Conservation (phyloP, 2,329 filamentous ascomycete genomes). For the Trichophyton verrucosum region DNA sequence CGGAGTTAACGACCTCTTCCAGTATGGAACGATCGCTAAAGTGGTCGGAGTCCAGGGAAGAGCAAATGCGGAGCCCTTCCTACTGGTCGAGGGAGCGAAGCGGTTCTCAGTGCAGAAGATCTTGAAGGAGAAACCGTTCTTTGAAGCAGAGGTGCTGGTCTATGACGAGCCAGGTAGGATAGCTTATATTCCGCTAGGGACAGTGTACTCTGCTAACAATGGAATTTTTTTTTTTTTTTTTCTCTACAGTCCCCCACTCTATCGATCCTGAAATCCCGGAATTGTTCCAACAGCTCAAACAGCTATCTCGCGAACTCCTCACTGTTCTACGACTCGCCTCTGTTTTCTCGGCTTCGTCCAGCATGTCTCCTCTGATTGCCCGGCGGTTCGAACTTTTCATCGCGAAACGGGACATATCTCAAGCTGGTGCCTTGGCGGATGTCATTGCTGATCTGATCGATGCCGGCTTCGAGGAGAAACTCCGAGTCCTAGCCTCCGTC, state of each 20-base stretch:
- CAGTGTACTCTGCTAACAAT: not conserved
- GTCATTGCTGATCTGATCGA: constrained; percentile 95
- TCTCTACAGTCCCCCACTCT: constrained; percentile 24
- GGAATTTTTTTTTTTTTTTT: too few species aligned
- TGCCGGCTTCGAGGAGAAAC: constrained; percentile 77
- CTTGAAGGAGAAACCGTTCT: constrained; percentile 67
- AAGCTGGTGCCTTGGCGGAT: constrained; percentile 78
- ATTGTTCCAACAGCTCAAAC: constrained; percentile 68
- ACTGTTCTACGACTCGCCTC: constrained; percentile 73
- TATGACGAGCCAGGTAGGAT: constrained; percentile 55
- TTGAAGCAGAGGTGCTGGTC: constrained; percentile 66
- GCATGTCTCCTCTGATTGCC: constrained; percentile 71
- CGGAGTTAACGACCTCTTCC: constrained; percentile 62
- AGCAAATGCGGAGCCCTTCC: constrained; percentile 60
- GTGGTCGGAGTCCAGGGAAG: constrained; percentile 67
- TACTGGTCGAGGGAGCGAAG: constrained; percentile 75
- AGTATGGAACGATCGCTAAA: constrained; percentile 68
- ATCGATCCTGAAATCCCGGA: constrained; percentile 54
- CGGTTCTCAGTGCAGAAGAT: constrained; percentile 65
- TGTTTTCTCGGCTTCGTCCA: constrained; percentile 59
- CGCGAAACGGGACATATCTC: constrained; percentile 62
- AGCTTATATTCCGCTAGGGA: not conserved
- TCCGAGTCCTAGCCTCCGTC: constrained; percentile 70
- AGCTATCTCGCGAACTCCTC: constrained; percentile 73
- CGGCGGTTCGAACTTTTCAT: constrained; percentile 81